Conservation (phyloP, 768 basidiomycete species). For the Leccinellum rugosiceps region DNA sequence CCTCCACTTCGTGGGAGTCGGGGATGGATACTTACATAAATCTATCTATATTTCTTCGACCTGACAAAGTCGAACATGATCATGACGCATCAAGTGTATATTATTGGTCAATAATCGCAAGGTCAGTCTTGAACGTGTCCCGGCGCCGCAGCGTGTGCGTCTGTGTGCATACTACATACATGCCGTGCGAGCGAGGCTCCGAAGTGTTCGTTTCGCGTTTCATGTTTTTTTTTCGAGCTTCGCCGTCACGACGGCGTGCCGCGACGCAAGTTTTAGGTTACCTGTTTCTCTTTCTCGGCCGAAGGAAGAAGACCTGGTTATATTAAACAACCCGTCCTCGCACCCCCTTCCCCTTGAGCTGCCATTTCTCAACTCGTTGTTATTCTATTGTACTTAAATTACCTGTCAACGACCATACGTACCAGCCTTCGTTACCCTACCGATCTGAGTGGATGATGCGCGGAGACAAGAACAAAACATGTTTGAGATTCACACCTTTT, state of each 20-base stretch:
- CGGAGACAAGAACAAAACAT: not conserved
- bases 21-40: too few relatives aligned
- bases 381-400: not conserved
- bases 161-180: not conserved
- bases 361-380: not conserved
- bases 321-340: not conserved
- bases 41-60: not conserved
- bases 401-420: not conserved
- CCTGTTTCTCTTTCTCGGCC: not conserved
- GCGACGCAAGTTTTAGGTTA: not conserved
- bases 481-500: not conserved
- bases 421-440: not conserved
- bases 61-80: not conserved
- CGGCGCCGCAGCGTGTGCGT: not conserved
- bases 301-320: not conserved
- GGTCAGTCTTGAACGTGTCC: not conserved
- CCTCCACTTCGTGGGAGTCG: too few relatives aligned
- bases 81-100: not conserved
- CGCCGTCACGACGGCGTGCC: not conserved
- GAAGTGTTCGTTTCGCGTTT: not conserved
- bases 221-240: not conserved
- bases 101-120: not conserved
- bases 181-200: not conserved
- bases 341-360: not conserved
- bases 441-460: not conserved